Evolutionary conservation across 805 yeast genomes (phyloP).

Genomic region (Yamadazyma nakazawae): DNA sequence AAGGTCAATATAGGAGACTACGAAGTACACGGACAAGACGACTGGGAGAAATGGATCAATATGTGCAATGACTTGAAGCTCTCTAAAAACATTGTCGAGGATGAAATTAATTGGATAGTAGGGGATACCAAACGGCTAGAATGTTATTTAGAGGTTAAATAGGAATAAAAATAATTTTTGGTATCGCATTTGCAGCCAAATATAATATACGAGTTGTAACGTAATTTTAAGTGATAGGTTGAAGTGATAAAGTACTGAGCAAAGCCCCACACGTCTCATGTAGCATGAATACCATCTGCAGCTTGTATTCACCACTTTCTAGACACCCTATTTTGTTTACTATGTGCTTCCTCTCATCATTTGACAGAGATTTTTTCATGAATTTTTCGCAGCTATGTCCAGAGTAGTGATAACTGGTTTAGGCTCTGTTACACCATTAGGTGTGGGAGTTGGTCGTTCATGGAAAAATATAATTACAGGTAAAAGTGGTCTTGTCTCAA

Average conservation of each 20-base stretch:
- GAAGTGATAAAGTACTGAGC: no score
- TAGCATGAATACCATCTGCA: no score
- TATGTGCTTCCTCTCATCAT: no score
- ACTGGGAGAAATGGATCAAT: conserved; percentile 28
- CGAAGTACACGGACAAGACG: conserved; percentile 8
- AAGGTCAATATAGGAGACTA: not conserved
- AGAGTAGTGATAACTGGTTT: conserved; percentile 92
- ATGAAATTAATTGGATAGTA: conserved; percentile 33
- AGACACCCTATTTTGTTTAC: no score
- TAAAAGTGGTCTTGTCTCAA: conserved; percentile 58
- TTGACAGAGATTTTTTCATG: not conserved
- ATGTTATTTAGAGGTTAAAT: conserved; percentile 19
- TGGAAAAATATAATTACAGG: conserved; percentile 55
- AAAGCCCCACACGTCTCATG: no score
- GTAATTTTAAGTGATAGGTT: no score
- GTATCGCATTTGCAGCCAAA: not conserved
- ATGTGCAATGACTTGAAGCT: conserved; percentile 22
- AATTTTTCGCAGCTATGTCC: conserved; percentile 15
- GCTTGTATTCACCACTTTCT: no score
- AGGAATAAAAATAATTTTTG: not conserved
- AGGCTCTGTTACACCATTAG: conserved; percentile 84
- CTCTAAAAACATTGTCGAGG: conserved; percentile 21
- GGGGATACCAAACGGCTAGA: conserved; percentile 39
- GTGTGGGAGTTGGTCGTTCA: conserved; percentile 54
- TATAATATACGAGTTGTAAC: not conserved